A percentile compares a stretch with the other conserved stretches of the same genome.
Conservation (phyloP, 208 protist genomes). For the Crithidia thermophila region DNA sequence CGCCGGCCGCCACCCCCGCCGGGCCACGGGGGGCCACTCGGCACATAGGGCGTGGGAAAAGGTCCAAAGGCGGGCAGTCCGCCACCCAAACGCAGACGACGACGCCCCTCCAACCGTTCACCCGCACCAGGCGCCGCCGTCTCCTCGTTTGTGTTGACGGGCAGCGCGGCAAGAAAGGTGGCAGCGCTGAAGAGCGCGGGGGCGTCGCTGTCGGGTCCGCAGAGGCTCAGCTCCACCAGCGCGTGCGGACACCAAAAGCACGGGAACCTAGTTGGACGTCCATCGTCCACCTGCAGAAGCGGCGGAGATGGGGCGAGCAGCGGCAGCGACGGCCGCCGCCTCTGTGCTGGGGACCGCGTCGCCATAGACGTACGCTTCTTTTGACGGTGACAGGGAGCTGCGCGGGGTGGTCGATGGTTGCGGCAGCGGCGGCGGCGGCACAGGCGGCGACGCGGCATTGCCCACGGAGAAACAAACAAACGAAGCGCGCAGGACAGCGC, state of each 20-base stretch:
- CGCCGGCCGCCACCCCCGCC: constrained; percentile 5
- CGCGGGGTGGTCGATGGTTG: background rate
- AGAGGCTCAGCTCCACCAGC: constrained; percentile 11
- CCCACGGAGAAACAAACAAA: constrained; percentile 9
- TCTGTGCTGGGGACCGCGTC: background rate
- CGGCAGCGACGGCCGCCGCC: background rate
- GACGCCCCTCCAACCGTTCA: background rate
- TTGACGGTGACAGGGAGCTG: background rate
- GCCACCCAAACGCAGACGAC: too few relatives aligned
- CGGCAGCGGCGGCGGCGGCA: background rate
- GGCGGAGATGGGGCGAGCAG: background rate
- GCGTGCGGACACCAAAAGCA: constrained; percentile 7
- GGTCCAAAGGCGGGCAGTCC: constrained; percentile 8
- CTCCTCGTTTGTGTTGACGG: constrained; percentile 1
- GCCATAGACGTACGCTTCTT: too few relatives aligned
- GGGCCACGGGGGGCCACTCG: constrained; percentile 4
- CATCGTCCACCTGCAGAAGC: too few relatives aligned
- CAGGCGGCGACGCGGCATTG: constrained; percentile 12
- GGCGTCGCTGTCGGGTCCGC: constrained; percentile 6
- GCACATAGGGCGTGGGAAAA: constrained; percentile 1
- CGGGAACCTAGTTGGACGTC: too few relatives aligned
- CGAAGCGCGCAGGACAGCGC: constrained; percentile 7
- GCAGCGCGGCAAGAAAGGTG: constrained; percentile 7
- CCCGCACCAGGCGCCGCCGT: background rate
- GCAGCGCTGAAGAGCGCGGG: constrained; percentile 8